phyloP scores from a whole-genome alignment of 306 rosid species.

The Ochetophila trinervis region DNA sequence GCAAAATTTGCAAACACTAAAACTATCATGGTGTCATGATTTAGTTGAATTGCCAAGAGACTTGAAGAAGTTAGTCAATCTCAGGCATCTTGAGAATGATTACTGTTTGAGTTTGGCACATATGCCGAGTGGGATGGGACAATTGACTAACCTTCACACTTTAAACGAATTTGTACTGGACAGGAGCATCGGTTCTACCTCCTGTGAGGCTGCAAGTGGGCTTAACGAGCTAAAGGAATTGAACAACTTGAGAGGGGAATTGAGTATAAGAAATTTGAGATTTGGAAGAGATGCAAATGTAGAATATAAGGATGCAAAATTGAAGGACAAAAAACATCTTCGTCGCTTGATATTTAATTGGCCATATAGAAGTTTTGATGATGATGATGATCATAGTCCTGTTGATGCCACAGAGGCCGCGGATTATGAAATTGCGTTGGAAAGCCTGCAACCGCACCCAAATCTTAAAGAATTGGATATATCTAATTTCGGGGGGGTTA shows the following conservation, averaged over 20 bases:
- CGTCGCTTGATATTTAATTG: background rate
- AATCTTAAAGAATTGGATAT: constrained; percentile 1
- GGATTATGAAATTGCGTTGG: constrained; percentile 21
- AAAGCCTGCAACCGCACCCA: constrained; percentile 5
- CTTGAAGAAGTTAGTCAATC: background rate
- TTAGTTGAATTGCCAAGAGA: background rate
- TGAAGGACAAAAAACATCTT: background rate
- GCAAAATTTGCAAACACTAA: background rate
- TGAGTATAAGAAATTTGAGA: background rate
- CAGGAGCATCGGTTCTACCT: background rate
- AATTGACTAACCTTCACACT: background rate
- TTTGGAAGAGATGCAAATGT: background rate
- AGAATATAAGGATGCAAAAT: background rate
- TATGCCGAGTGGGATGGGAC: background rate
- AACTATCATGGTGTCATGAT: rapidly evolving
- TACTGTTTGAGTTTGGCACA: background rate
- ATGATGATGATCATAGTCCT: too few relatives aligned
- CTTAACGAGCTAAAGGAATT: background rate
- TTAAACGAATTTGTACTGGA: background rate
- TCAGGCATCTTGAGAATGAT: background rate
- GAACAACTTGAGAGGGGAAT: background rate
- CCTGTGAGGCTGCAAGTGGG: background rate
- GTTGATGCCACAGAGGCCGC: too few relatives aligned
- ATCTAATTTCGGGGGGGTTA: constrained; percentile 18
- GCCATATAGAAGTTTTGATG: too few relatives aligned